Evolutionary conservation across 164 flowering plant genomes (phyloP).

Genomic region (Umbellularia californica): DNA sequence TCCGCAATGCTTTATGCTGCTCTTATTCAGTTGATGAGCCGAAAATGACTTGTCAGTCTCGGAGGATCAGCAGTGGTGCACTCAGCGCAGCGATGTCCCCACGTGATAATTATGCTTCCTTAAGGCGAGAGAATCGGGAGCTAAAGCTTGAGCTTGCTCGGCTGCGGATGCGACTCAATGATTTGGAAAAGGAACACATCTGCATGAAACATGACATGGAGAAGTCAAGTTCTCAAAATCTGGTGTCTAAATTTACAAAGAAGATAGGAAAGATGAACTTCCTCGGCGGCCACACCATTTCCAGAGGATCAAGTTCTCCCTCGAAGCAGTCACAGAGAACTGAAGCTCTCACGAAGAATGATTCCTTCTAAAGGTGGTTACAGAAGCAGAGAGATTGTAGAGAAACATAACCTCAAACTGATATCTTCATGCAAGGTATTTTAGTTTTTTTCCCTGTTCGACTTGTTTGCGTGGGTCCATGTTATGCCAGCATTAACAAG

Average conservation of each 20-base stretch:
- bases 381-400: too few relatives aligned
- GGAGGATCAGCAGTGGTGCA: conserved; percentile 89
- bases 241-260: conserved; percentile 71
- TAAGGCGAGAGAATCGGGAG: conserved; percentile 88
- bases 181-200: conserved; percentile 88
- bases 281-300: conserved; percentile 60
- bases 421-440: too few relatives aligned
- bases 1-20: conserved; percentile 63
- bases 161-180: conserved; percentile 81
- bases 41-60: conserved; percentile 63
- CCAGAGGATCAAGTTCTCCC: conserved; percentile 80
- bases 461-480: too few relatives aligned
- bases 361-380: too few relatives aligned
- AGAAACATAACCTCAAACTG: too few relatives aligned
- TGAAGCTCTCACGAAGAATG: too few relatives aligned
- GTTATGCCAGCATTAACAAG: too few relatives aligned
- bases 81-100: conserved; percentile 94
- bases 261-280: conserved; percentile 64
- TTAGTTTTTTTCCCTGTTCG: too few relatives aligned
- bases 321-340: conserved; percentile 46
- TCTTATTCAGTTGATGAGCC: conserved; percentile 51
- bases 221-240: conserved; percentile 63
- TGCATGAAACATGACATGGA: conserved; percentile 82
- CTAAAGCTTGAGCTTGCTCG: conserved; percentile 89
- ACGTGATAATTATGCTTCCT: conserved; percentile 88